These are phyloP conservation scores for Acacia confusa DNA, from an alignment of 306 rosid genomes.

Conservation along the genomic window DNA sequence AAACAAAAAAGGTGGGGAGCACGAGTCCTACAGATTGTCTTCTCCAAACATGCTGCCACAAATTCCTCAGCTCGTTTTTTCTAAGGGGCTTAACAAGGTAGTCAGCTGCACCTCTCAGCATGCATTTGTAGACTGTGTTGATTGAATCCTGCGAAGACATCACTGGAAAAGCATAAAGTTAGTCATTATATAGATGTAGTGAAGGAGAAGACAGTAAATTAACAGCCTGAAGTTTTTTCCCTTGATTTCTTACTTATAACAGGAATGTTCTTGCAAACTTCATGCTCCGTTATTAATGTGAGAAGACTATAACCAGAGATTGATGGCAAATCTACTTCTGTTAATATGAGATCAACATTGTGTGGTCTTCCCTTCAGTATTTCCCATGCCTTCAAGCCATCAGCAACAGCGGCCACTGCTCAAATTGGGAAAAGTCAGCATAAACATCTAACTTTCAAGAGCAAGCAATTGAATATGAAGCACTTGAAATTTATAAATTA, in stretches of 20 bases:
- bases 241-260: slow-evolving; percentile 72
- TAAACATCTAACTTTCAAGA: slow-evolving; percentile 18
- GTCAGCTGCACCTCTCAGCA: slow-evolving; percentile 93
- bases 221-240: slow-evolving; percentile 18
- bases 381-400: slow-evolving; percentile 97
- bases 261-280: slow-evolving; percentile 85
- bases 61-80: slow-evolving; percentile 83
- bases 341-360: slow-evolving; percentile 74
- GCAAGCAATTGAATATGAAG: background rate
- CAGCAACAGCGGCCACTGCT: slow-evolving; percentile 91
- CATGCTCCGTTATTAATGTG: slow-evolving; percentile 85
- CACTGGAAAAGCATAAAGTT: slow-evolving; percentile 55
- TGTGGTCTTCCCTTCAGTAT: slow-evolving; percentile 75
- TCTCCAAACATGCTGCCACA: slow-evolving; percentile 99
- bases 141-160: slow-evolving; percentile 89
- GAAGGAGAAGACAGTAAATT: background rate
- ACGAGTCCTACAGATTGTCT: slow-evolving; percentile 68
- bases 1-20: background rate
- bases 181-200: background rate
- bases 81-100: slow-evolving; percentile 94
- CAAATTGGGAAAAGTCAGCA: slow-evolving; percentile 31
- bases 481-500: background rate
- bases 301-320: slow-evolving; percentile 94
- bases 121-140: slow-evolving; percentile 85
- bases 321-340: slow-evolving; percentile 92